phyloP scores from a whole-genome alignment of 2,329 filamentous ascomycete genomes.

The Metarhizium anisopliae region DNA sequence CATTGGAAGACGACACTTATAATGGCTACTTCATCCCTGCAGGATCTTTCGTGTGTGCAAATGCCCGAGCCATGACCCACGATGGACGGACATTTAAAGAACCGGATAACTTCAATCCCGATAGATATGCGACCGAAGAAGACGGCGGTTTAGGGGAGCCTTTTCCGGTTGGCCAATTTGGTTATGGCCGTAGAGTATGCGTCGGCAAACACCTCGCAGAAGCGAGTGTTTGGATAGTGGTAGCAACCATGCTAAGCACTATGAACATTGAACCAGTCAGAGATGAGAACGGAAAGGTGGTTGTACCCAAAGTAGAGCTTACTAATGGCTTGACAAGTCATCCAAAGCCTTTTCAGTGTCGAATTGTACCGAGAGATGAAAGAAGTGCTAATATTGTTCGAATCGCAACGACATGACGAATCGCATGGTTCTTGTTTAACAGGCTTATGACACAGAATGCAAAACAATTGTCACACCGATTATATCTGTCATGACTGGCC shows the following conservation, averaged over 20 bases:
- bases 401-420: background rate
- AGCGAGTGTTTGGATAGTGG: slow-evolving; percentile 30
- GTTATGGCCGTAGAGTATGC: slow-evolving; percentile 43
- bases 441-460: background rate
- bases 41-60: slow-evolving; percentile 36
- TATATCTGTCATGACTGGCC: background rate
- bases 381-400: slow-evolving; percentile 7
- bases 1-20: slow-evolving; percentile 46
- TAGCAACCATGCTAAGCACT: slow-evolving; percentile 29
- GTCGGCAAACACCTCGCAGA: slow-evolving; percentile 41
- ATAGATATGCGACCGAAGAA: slow-evolving; percentile 27
- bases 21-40: slow-evolving; percentile 47
- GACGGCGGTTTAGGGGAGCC: slow-evolving; percentile 34
- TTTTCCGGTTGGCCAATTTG: slow-evolving; percentile 37
- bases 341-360: slow-evolving; percentile 16
- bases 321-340: slow-evolving; percentile 19
- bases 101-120: slow-evolving; percentile 36
- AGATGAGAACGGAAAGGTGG: slow-evolving; percentile 24
- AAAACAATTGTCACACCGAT: background rate
- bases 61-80: slow-evolving; percentile 34
- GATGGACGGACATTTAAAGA: slow-evolving; percentile 30
- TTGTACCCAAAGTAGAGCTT: slow-evolving; percentile 18
- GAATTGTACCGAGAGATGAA: slow-evolving; percentile 15
- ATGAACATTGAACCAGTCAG: slow-evolving; percentile 23
- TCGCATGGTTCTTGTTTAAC: background rate